Base-by-base conservation (phyloP, 2,329 filamentous ascomycete genomes). In the Penicillium sp. region DNA sequence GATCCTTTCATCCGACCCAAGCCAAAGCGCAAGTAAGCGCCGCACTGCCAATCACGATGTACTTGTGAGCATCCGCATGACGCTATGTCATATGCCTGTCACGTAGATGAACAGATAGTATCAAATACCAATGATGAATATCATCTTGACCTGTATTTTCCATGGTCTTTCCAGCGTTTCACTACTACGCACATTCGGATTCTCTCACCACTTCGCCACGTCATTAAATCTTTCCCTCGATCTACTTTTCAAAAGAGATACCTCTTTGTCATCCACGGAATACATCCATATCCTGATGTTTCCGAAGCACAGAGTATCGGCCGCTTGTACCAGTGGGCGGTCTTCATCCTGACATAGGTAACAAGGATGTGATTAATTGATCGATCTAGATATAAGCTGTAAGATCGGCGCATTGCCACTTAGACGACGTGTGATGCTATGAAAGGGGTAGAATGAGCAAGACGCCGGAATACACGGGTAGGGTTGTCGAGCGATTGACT, bases 1-100 rank as follows among this genome's bases (percentile, higher is more conserved):
- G 74, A 76, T 53, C 73, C 73, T 4, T 77, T 77, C 56, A 76
- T 77, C 56, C 68, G 74, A 37, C 74, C 74, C 16, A 76, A 74
- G 59, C 65, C 68, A 53, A 69, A 69, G 57, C 69, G 59, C 61
- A 62, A 61, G 48, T 61, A 44, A 56, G 35, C 42, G 34, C 39
- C n/a, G n/a, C 39, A 18, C 26, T 2, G 13, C 14, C 18, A 24
- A 38, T 34, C 5, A 3, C 7, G 1, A 49, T 31, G 31, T n/a
- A 47, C 14, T 24, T 35, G 14, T n/a, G 8, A 35, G 14, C 44
- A 34, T 47, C 20, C 20, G 13, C 20, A 35, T 47, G 44, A 47
- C 14, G 9, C 18, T 16, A 24, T 47, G 20, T 47, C 31, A 47
- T 45, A 10, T 47, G 14, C 13, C n/a, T 47, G 31, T 47, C 5